Percentiles rank a stretch among this genome's conserved stretches.
phyloP scores from a whole-genome alignment of 306 rosid genomes.

The Mimosa bimucronata region DNA sequence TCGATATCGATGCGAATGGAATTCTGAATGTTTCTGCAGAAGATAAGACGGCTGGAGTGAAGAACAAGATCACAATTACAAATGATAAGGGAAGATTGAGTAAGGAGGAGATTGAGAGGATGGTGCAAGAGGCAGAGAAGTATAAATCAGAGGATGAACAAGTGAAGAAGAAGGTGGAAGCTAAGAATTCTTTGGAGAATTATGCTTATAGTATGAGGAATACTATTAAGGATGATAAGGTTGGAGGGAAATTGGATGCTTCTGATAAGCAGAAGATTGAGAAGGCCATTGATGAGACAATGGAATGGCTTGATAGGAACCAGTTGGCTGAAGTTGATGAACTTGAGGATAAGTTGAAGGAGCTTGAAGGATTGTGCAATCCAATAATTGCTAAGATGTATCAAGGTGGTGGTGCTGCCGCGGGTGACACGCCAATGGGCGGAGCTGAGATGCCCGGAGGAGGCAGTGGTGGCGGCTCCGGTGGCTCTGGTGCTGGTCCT shows the following conservation, averaged over 20 bases:
- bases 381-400: slow-evolving; percentile 25
- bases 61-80: slow-evolving; percentile 40
- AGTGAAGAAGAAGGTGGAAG: slow-evolving; percentile 42
- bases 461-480: neutral
- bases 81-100: slow-evolving; percentile 50
- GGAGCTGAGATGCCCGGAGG: too few species aligned
- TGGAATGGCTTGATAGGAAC: slow-evolving; percentile 49
- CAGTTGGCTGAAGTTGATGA: slow-evolving; percentile 51
- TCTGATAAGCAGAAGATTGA: slow-evolving; percentile 27
- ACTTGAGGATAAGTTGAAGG: slow-evolving; percentile 44
- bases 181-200: slow-evolving; percentile 44
- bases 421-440: slow-evolving; percentile 51
- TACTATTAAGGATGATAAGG: slow-evolving; percentile 25
- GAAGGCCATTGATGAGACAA: slow-evolving; percentile 39
- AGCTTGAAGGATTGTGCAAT: slow-evolving; percentile 30
- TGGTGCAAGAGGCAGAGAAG: slow-evolving; percentile 43
- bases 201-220: slow-evolving; percentile 41
- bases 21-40: slow-evolving; percentile 40
- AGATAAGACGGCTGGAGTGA: slow-evolving; percentile 31
- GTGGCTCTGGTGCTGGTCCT: slow-evolving; percentile 26
- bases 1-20: slow-evolving; percentile 45
- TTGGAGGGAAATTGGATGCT: slow-evolving; percentile 20
- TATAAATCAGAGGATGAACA: slow-evolving; percentile 45
- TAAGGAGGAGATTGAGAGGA: slow-evolving; percentile 41
- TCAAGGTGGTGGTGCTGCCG: slow-evolving; percentile 9